Conservation (phyloP, 768 basidiomycete genomes). For the Leucocoprinus birnbaumii region DNA sequence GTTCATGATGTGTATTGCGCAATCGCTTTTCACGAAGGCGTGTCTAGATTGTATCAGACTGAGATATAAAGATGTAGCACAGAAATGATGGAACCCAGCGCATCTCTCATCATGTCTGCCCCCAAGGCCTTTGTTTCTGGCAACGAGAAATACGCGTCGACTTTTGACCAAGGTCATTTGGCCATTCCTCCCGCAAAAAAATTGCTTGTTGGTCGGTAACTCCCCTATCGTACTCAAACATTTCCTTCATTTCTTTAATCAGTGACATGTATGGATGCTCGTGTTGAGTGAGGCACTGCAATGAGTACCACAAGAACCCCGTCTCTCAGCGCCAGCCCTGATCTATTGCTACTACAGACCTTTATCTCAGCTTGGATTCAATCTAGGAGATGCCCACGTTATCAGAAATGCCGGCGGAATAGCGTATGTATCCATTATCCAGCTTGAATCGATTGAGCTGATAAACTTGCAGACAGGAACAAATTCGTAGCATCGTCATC, state of each 20-base stretch:
- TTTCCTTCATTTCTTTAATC: neutral
- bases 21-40: constrained; percentile 1
- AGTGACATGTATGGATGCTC: constrained; percentile 78
- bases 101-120: constrained; percentile 20
- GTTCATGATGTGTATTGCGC: constrained; percentile 4
- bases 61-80: no score
- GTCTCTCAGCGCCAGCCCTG: no score
- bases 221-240: no score
- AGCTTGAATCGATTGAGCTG: neutral
- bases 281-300: constrained; percentile 48
- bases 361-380: constrained; percentile 54
- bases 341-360: constrained; percentile 39
- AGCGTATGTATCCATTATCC: constrained; percentile 39
- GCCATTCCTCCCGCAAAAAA: constrained; percentile 33
- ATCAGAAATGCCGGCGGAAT: constrained; percentile 73
- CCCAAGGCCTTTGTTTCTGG: constrained; percentile 32
- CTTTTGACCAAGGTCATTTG: constrained; percentile 40
- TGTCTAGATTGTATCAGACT: no score
- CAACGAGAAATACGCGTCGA: constrained; percentile 44
- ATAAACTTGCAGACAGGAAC: constrained; percentile 45
- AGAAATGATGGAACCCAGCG: no score
- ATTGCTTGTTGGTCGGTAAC: constrained; percentile 25
- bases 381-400: constrained; percentile 68
- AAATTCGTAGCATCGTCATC: constrained; percentile 63
- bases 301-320: no score